A percentile compares a stretch with the other conserved stretches of the same genome.
Evolutionary conservation across 148 eudicot genomes (phyloP).

Genomic region (Camellia japonica): DNA sequence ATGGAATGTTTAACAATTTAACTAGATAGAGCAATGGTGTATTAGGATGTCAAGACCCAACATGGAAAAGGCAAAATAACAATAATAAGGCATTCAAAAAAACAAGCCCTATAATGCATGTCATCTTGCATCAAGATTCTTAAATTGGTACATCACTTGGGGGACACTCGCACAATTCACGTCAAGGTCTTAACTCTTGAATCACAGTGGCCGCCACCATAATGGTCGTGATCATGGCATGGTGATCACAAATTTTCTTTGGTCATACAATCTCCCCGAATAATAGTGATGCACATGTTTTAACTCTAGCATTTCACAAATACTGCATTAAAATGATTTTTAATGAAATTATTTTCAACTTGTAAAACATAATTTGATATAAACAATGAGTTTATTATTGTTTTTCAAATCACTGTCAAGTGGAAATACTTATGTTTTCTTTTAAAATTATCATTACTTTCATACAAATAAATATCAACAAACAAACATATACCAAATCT

Average conservation of each 20-base stretch:
- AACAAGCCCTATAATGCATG: background rate
- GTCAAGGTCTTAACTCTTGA: background rate
- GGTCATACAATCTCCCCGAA: background rate
- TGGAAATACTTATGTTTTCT: background rate
- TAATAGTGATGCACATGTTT: background rate
- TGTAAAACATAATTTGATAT: background rate
- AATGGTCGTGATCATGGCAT: background rate
- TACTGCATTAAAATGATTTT: background rate
- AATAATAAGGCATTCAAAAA: background rate
- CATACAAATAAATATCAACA: background rate
- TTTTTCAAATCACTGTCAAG: background rate
- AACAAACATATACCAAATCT: background rate
- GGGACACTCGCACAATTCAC: background rate
- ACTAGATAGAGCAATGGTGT: background rate
- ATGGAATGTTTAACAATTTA: background rate
- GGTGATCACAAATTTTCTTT: background rate
- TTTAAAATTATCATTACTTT: background rate
- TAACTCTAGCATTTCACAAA: background rate
- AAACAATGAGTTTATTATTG: background rate
- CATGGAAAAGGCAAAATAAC: background rate
- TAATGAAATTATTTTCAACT: background rate
- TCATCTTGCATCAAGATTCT: background rate
- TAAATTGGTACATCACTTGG: background rate
- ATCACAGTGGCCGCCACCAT: background rate
- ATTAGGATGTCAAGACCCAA: background rate